Base-by-base conservation (phyloP, 495 filamentous ascomycete species). In the Penicillium arizonense region DNA sequence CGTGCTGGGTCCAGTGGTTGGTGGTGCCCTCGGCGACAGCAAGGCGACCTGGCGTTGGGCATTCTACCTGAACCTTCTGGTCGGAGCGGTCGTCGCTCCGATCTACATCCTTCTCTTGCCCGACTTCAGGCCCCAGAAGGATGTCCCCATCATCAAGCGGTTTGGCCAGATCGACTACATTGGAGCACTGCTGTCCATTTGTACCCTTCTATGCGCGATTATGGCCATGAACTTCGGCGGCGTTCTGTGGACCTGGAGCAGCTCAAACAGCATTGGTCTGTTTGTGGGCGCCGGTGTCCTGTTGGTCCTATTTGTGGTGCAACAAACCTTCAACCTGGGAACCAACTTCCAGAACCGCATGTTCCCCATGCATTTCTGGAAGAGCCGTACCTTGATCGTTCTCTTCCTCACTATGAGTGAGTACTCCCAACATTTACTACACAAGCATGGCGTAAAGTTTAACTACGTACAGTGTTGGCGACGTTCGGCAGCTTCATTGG, bases 51-150 rank as follows among this genome's bases (percentile, higher is more conserved):
- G 82, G 82, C 58, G 84, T 7, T 86, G 82, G 85, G 82, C 82
- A 20, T 90, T 90, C 61, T 91, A 88, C 67, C 83, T 91, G 64
- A 90, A 88, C 53, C 74, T 89, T 13, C 62, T 71, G 34, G 65
- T 89, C 18, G 81, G 77, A 10, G 85, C 56, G 5, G 53, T 77
- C 20, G 55, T 54, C n/a, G 71, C 77, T 0, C 86, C 85, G 0
- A 69, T 80, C 33, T 87, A 80, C 55, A 24, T 88, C 50, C 77
- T 84, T 56, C 55, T 78, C 26, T 61, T 88, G 2, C 83, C 82
- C 0, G 53, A 62, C 5, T 58, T 69, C 18, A 70, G 81, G 52
- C 79, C 83, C 1, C 69, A 68, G 12, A 64, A 66, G 1, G 67
- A 63, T n/a, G 61, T 67, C 4, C 38, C 63, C 1, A 30, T 79